Conservation (phyloP, 345 rosid species). For the Eucalyptus cloeziana region DNA sequence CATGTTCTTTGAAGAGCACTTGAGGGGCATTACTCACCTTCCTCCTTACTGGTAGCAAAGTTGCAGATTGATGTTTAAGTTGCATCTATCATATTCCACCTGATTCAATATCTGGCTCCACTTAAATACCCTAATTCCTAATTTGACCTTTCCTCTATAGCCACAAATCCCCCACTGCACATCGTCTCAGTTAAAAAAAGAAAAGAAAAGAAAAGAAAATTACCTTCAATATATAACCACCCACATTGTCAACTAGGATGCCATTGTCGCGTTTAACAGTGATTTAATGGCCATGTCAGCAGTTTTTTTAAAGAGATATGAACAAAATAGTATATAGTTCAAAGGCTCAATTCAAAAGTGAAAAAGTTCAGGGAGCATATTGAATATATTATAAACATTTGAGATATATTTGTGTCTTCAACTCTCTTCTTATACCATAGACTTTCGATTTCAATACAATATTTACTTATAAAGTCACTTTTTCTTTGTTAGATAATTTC, state of each 20-base stretch:
- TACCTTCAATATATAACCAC: neutral
- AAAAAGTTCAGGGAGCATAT: neutral
- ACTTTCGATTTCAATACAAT: neutral
- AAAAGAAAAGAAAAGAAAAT: neutral
- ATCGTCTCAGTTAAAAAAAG: neutral
- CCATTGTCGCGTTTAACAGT: neutral
- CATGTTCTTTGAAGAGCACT: neutral
- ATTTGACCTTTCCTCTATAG: neutral
- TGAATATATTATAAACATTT: neutral
- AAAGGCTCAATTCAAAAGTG: neutral
- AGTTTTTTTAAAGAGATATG: neutral
- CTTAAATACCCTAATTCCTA: neutral
- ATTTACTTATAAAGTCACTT: neutral
- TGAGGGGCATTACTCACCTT: neutral
- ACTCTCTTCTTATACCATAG: neutral
- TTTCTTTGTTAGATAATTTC: too few species aligned
- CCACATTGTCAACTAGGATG: neutral
- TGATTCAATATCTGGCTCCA: neutral
- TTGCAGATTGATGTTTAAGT: too few species aligned
- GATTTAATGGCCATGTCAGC: neutral
- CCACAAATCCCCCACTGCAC: neutral
- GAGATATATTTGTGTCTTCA: neutral
- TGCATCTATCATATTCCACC: neutral
- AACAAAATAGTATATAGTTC: neutral
- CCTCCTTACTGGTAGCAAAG: neutral